These are phyloP conservation scores for Curvularia hawaiiensis DNA, from an alignment of 2,329 filamentous ascomycete species.

Conservation along the genomic window DNA sequence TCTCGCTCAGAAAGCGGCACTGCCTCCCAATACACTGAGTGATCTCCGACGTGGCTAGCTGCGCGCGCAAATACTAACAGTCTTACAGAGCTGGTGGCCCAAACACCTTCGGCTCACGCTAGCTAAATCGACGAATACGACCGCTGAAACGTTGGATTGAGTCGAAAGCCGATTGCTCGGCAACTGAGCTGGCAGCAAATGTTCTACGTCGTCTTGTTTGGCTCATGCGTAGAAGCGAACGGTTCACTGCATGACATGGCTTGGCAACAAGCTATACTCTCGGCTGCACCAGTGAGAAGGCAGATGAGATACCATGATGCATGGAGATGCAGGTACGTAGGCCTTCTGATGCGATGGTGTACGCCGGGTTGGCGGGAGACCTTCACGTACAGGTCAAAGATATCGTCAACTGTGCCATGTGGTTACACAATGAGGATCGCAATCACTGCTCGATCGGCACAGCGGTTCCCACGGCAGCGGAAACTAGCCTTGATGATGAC, in stretches of 20 bases:
- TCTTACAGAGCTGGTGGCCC: conserved; percentile 17
- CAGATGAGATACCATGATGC: conserved; percentile 19
- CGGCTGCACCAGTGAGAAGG: conserved; percentile 9
- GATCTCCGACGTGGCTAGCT: conserved; percentile 33
- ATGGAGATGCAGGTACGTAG: conserved; percentile 9
- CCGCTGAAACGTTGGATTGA: conserved; percentile 12
- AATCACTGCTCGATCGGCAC: conserved; percentile 1
- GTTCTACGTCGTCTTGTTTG: conserved; percentile 34
- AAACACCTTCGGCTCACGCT: conserved; percentile 5
- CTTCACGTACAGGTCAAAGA: conserved; percentile 5
- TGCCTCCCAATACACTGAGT: conserved; percentile 18
- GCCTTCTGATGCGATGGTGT: conserved; percentile 8
- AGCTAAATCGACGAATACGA: conserved; percentile 19
- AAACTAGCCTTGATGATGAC: not conserved
- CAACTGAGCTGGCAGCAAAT: conserved; percentile 36
- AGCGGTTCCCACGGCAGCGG: not conserved
- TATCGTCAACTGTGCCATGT: conserved; percentile 13
- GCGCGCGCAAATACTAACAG: conserved; percentile 22
- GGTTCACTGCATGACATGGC: conserved; percentile 35
- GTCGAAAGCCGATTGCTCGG: conserved; percentile 34
- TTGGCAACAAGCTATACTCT: conserved; percentile 22
- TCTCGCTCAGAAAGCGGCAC: conserved; percentile 18
- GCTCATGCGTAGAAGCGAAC: conserved; percentile 35
- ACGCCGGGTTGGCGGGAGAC: conserved; percentile 6
- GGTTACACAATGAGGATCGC: conserved; percentile 12